A percentile compares a stretch with the other conserved stretches of the same genome.
Conservation (phyloP, 345 rosid genomes). For the Laguncularia racemosa region DNA sequence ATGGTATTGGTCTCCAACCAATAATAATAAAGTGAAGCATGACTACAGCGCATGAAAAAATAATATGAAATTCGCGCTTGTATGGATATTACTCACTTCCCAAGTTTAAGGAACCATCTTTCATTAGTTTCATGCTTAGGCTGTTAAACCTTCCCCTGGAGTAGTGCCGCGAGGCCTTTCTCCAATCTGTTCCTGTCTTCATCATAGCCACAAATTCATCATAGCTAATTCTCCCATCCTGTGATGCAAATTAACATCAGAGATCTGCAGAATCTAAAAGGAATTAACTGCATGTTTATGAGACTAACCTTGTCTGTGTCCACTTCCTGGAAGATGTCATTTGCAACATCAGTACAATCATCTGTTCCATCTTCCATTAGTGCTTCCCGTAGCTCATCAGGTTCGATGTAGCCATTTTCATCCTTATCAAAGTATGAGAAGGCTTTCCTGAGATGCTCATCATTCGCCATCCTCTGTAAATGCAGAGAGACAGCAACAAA, state of each 20-base stretch:
- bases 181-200: constrained; percentile 99
- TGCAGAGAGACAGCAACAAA: constrained; percentile 89
- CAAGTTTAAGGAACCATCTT: constrained; percentile 90
- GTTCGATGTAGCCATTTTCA: constrained; percentile 78
- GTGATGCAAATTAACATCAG: constrained; percentile 16
- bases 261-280: constrained; percentile 1
- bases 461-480: constrained; percentile 87
- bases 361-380: constrained; percentile 96
- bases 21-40: too few species aligned
- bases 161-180: constrained; percentile 99
- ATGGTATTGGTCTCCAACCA: too few species aligned
- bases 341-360: constrained; percentile 83
- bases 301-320: constrained; percentile 86
- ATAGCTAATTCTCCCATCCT: constrained; percentile 98
- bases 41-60: too few species aligned
- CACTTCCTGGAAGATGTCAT: constrained; percentile 99
- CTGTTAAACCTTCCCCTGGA: constrained; percentile 99
- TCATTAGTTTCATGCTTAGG: constrained; percentile 93
- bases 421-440: constrained; percentile 98
- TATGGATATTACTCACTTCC: constrained; percentile 43
- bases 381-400: constrained; percentile 84
- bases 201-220: constrained; percentile 98
- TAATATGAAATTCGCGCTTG: too few species aligned
- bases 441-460: constrained; percentile 94
- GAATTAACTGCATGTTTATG: background rate